phyloP scores from a whole-genome alignment of 805 yeast genomes.

The Metschnikowia arizonensis region DNA sequence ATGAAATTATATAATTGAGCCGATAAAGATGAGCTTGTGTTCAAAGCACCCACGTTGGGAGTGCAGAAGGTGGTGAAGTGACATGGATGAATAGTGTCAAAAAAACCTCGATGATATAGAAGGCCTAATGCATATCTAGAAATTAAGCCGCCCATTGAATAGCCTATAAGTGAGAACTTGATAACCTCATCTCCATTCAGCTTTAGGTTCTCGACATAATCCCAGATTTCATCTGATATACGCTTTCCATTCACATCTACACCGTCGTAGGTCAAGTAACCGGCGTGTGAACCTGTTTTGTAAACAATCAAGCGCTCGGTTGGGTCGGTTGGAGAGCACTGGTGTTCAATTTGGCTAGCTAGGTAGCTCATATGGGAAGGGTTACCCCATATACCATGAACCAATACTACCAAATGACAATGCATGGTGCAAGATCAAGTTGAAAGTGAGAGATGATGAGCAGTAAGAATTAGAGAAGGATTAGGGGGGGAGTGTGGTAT shows the following conservation, averaged over 20 bases:
- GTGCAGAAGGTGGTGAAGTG: constrained; percentile 48
- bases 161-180: constrained; percentile 74
- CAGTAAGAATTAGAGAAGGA: not conserved
- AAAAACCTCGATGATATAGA: constrained; percentile 48
- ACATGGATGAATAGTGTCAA: constrained; percentile 51
- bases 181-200: constrained; percentile 33
- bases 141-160: constrained; percentile 83
- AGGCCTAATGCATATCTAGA: constrained; percentile 79
- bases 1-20: constrained; percentile 55
- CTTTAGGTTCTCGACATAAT: constrained; percentile 10
- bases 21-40: constrained; percentile 35
- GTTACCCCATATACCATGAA: constrained; percentile 57
- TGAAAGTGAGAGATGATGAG: not conserved
- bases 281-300: constrained; percentile 58
- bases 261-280: constrained; percentile 81
- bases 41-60: constrained; percentile 67
- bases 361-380: constrained; percentile 12
- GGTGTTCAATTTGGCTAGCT: constrained; percentile 9
- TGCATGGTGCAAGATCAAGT: constrained; percentile 18
- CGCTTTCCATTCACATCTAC: constrained; percentile 79
- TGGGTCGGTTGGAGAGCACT: constrained; percentile 19
- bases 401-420: constrained; percentile 63
- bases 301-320: constrained; percentile 38
- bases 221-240: constrained; percentile 60
- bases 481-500: not conserved